A percentile compares a stretch with the other conserved stretches of the same genome.
phyloP scores from a whole-genome alignment of 176 grass and related monocot species.

The Neostapfia colusana region DNA sequence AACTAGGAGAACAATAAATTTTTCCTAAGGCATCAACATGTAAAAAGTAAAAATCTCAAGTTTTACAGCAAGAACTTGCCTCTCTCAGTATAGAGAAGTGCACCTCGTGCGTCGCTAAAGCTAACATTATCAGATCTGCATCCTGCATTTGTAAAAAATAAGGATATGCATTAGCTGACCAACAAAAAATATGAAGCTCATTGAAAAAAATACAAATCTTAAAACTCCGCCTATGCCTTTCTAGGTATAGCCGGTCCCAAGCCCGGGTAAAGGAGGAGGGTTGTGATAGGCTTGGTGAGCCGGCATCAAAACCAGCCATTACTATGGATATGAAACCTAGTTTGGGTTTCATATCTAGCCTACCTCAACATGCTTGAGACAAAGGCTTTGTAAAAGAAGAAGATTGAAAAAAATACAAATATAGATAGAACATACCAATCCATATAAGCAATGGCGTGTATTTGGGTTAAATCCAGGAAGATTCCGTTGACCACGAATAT shows the following conservation, averaged over 20 bases:
- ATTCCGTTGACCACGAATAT: constrained; percentile 91
- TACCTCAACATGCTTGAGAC: too few species aligned
- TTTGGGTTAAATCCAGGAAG: constrained; percentile 81
- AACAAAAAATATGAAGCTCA: too few species aligned
- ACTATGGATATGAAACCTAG: too few species aligned
- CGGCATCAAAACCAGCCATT: too few species aligned
- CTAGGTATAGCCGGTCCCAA: too few species aligned
- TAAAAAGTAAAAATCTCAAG: neutral
- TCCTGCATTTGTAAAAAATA: constrained; percentile 63
- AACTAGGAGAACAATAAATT: neutral
- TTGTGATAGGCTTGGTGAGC: too few species aligned
- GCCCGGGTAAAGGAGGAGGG: too few species aligned
- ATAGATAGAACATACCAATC: constrained; percentile 61
- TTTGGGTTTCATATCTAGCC: too few species aligned
- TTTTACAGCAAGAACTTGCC: constrained; percentile 37
- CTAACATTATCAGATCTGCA: constrained; percentile 99
- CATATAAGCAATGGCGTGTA: constrained; percentile 94
- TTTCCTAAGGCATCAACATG: neutral
- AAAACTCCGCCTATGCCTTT: too few species aligned
- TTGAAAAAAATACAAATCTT: constrained; percentile 11
- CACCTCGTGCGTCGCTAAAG: constrained; percentile 97
- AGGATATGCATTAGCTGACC: constrained; percentile 21
- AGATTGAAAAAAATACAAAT: constrained; percentile 19
- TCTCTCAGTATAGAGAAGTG: constrained; percentile 99
- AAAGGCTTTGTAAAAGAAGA: too few species aligned